Evolutionary conservation across 257 asterid genomes (phyloP).

Genomic region (Marsdenia floribunda): DNA sequence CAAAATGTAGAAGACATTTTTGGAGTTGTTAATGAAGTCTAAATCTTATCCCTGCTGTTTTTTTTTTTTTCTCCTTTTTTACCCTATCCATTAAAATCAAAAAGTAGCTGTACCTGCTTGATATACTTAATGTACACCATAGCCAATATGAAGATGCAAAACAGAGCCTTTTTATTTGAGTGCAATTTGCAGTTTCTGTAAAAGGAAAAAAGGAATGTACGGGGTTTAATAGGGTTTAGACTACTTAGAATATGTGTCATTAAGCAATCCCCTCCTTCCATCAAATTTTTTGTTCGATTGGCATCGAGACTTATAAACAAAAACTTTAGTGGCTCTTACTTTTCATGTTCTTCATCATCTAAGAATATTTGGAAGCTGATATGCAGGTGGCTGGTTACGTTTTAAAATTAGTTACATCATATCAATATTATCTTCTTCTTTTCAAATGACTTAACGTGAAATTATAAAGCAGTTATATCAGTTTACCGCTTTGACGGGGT

Average conservation of each 20-base stretch:
- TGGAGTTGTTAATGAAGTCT: constrained; percentile 6
- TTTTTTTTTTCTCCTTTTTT: neutral
- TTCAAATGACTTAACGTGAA: neutral
- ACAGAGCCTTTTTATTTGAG: neutral
- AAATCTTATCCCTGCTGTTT: neutral
- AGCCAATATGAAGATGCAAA: neutral
- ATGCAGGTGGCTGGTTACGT: too few species aligned
- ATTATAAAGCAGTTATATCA: neutral
- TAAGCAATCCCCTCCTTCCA: neutral
- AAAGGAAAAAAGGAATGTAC: neutral
- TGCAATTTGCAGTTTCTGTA: neutral
- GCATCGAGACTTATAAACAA: neutral
- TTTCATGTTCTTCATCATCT: too few species aligned
- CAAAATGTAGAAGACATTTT: constrained; percentile 15
- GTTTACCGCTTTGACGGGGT: neutral
- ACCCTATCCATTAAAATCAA: neutral
- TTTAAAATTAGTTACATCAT: neutral
- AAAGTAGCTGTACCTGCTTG: neutral
- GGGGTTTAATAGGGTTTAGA: neutral
- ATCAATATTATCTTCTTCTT: neutral
- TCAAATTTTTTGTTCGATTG: neutral
- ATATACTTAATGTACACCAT: neutral
- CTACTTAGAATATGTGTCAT: neutral
- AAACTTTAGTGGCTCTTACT: neutral
- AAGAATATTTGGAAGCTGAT: too few species aligned